Conservation (phyloP, 2,329 filamentous ascomycete genomes). For the Dichotomopilus funicola region DNA sequence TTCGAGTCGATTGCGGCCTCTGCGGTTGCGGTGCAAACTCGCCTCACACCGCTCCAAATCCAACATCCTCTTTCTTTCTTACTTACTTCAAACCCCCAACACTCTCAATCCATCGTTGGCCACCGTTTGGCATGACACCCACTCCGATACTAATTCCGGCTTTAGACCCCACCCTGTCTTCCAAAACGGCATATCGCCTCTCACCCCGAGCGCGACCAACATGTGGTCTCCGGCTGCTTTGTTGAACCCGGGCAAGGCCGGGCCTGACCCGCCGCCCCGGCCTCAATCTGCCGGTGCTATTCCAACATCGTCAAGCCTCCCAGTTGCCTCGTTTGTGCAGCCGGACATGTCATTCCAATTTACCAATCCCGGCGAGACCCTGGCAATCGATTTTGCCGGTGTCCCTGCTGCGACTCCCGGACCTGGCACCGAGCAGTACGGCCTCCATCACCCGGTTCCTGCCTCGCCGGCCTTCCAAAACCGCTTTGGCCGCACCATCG, state of each 20-base stretch:
- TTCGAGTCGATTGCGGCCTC: neutral
- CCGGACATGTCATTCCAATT: conserved; percentile 38
- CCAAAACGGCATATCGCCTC: neutral
- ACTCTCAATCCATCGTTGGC: neutral
- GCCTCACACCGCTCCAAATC: conserved; percentile 2
- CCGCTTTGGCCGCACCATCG: conserved; percentile 59
- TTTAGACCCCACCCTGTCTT: neutral
- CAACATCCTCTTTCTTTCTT: neutral
- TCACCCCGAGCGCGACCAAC: neutral
- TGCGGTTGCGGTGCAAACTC: neutral
- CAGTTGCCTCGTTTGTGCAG: conserved; percentile 19
- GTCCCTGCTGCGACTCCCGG: conserved; percentile 20
- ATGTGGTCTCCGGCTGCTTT: conserved; percentile 31
- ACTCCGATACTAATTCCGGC: neutral
- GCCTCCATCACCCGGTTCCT: conserved; percentile 7
- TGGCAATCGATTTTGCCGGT: conserved; percentile 27
- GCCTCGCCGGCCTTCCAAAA: conserved; percentile 22
- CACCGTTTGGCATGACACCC: neutral
- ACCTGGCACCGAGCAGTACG: conserved; percentile 27
- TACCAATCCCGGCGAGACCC: conserved; percentile 30
- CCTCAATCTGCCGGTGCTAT: conserved; percentile 13
- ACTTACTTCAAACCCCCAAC: neutral
- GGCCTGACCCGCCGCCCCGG: conserved; percentile 15
- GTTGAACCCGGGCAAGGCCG: conserved; percentile 31
- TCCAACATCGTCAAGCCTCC: conserved; percentile 22